phyloP scores from a whole-genome alignment of 73 alveolate species.

The Tetrahymena malaccensis region DNA sequence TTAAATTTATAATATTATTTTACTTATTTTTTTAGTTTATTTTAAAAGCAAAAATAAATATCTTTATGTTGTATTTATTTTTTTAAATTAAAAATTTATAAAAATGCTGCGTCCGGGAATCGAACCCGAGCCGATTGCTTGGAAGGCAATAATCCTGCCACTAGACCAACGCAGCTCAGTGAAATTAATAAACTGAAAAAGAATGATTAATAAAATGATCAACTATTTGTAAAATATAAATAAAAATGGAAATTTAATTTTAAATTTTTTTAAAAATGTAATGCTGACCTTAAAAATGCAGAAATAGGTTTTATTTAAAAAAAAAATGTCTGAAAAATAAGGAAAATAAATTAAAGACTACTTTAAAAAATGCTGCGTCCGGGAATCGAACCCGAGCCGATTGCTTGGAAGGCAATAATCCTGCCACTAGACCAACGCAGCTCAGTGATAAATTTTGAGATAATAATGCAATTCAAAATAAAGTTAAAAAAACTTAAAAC shows the following conservation, averaged over 20 bases:
- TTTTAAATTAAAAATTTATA: background rate
- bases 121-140: slow-evolving; percentile 4
- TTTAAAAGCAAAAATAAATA: too few relatives aligned
- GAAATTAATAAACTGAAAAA: background rate
- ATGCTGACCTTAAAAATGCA: background rate
- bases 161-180: slow-evolving; percentile 3
- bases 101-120: slow-evolving; percentile 2
- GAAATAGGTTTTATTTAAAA: too few relatives aligned
- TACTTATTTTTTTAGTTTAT: background rate
- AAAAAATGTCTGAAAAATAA: background rate
- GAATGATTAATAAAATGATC: background rate
- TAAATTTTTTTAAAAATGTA: background rate
- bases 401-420: slow-evolving; percentile 1
- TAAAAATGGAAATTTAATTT: background rate
- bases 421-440: slow-evolving; percentile 4
- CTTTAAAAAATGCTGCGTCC: background rate
- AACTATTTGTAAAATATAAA: background rate
- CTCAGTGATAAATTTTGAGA: background rate
- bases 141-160: slow-evolving; percentile 2
- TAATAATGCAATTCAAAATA: background rate
- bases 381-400: slow-evolving; percentile 5
- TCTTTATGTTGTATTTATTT: background rate
- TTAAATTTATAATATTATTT: too few relatives aligned
- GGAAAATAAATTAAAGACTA: too few relatives aligned
- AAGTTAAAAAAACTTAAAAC: background rate